Evolutionary conservation across 371 early-diverging fungal genomes (phyloP).

Genomic region (Aphelidium insulamus): DNA sequence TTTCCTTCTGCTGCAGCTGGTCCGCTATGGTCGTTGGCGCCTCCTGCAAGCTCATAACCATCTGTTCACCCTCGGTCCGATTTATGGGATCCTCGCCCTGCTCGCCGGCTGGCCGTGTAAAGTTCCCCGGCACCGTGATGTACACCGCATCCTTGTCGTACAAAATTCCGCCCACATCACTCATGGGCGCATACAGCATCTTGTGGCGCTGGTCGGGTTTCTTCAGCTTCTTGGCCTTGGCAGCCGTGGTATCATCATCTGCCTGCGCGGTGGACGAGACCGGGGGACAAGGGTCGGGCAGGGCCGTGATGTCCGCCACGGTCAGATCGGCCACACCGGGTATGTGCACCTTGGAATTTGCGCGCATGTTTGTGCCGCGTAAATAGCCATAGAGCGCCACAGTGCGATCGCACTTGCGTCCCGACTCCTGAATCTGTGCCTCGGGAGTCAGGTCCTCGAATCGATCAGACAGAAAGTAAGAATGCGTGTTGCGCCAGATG

Average conservation of each 20-base stretch:
- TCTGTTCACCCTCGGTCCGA: slow-evolving; percentile 55
- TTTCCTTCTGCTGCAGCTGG: slow-evolving; percentile 43
- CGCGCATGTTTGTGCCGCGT: slow-evolving; percentile 76
- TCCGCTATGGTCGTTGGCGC: slow-evolving; percentile 48
- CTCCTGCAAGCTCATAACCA: slow-evolving; percentile 80
- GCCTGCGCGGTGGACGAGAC: no score
- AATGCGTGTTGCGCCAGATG: slow-evolving; percentile 87
- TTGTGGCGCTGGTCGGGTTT: slow-evolving; percentile 74
- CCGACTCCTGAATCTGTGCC: slow-evolving; percentile 41
- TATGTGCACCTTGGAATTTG: slow-evolving; percentile 62
- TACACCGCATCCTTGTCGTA: slow-evolving; percentile 97
- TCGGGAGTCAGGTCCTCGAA: slow-evolving; percentile 91
- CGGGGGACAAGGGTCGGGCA: slow-evolving; percentile 87
- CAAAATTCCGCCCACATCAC: slow-evolving; percentile 89
- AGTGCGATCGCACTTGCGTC: slow-evolving; percentile 73
- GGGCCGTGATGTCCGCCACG: slow-evolving; percentile 41
- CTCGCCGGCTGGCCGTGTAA: slow-evolving; percentile 32
- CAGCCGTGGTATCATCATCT: no score
- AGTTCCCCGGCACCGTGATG: slow-evolving; percentile 75
- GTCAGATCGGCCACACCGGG: slow-evolving; percentile 83
- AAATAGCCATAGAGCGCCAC: slow-evolving; percentile 85
- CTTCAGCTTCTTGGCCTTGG: slow-evolving; percentile 75
- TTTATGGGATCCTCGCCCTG: slow-evolving; percentile 5
- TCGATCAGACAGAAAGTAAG: slow-evolving; percentile 85
- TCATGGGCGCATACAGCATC: slow-evolving; percentile 94